A percentile compares a stretch with the other conserved stretches of the same genome.
Conservation (phyloP, 2,329 filamentous ascomycete genomes). For the Hymenotorrendiella dingleyae region DNA sequence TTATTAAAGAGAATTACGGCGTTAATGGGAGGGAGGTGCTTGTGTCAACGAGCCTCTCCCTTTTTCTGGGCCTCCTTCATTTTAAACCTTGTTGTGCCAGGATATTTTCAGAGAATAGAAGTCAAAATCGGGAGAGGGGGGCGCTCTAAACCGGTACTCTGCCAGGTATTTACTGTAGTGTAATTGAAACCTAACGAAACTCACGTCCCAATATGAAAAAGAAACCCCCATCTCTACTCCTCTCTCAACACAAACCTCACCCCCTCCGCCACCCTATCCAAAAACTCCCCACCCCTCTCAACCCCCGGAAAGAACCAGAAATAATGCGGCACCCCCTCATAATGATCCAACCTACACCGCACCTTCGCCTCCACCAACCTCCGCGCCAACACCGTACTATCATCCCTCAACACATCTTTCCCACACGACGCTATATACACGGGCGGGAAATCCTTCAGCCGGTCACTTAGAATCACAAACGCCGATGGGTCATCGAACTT, state of each 20-base stretch:
- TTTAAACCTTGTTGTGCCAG: no score
- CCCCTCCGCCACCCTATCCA: slow-evolving; percentile 17
- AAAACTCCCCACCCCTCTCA: slow-evolving; percentile 13
- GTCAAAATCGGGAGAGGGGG: no score
- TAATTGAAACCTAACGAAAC: neutral
- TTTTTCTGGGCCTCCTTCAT: no score
- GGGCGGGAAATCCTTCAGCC: slow-evolving; percentile 17
- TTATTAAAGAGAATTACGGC: no score
- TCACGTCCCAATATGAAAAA: neutral
- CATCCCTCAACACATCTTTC: slow-evolving; percentile 29
- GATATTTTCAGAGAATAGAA: no score
- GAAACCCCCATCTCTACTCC: no score
- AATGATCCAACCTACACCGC: slow-evolving; percentile 24
- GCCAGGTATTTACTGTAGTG: no score
- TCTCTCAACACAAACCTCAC: slow-evolving; percentile 8
- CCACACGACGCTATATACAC: slow-evolving; percentile 22
- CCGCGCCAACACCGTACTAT: slow-evolving; percentile 26
- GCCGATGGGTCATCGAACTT: slow-evolving; percentile 12
- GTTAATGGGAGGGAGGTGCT: no score
- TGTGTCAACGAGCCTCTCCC: no score
- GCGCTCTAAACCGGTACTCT: no score
- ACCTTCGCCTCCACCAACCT: slow-evolving; percentile 26
- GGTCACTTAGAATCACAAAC: slow-evolving; percentile 14
- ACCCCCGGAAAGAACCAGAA: slow-evolving; percentile 26
- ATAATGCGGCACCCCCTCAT: slow-evolving; percentile 30